These are phyloP conservation scores for Rhododendron henanense DNA, from an alignment of 148 eudicot species.

Conservation along the genomic window DNA sequence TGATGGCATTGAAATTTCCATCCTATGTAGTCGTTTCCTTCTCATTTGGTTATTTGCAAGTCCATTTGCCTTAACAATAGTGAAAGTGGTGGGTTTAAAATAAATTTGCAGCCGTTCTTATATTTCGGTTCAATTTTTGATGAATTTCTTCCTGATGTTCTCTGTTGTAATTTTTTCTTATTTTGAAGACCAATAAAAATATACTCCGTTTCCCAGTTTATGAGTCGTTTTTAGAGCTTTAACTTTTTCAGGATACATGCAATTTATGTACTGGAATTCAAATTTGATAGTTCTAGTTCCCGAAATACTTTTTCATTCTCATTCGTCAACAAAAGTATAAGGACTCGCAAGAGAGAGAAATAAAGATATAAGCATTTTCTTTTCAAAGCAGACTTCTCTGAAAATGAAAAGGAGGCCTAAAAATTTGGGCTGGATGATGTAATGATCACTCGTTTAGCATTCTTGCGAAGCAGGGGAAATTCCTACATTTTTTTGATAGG, in stretches of 20 bases:
- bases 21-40: background rate
- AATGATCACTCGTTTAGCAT: background rate
- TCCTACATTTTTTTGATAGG: background rate
- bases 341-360: background rate
- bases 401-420: background rate
- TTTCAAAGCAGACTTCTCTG: background rate
- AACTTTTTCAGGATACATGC: background rate
- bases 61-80: background rate
- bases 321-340: background rate
- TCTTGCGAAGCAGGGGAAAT: background rate
- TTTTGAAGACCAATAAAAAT: background rate
- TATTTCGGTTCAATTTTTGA: background rate
- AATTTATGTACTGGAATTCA: background rate
- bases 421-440: background rate
- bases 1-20: background rate
- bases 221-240: background rate
- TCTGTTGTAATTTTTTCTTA: background rate
- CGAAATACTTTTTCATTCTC: background rate
- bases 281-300: background rate
- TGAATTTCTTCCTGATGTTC: background rate
- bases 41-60: background rate
- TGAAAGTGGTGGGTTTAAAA: background rate
- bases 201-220: background rate
- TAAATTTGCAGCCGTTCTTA: background rate
- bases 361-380: background rate